Evolutionary conservation across 2,329 filamentous ascomycete genomes (phyloP), one percentile per base, ranked within the genome.

Genomic region (Penicillium olsonii): DNA sequence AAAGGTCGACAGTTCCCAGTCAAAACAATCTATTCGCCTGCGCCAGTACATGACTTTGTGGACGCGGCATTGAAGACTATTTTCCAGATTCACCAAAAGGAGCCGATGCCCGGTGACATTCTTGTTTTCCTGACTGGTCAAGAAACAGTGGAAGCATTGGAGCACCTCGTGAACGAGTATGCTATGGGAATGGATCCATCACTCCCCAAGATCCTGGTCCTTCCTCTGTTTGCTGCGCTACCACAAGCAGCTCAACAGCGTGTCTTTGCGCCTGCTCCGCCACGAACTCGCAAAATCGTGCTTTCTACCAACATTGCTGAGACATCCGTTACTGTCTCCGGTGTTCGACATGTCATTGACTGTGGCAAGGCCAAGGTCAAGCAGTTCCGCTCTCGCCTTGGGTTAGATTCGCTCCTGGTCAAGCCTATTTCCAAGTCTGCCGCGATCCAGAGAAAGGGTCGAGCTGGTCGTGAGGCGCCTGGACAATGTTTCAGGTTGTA

Each of bases 291-390:
- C 37, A 97, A 97, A 66, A 81, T 97, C 11, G 91, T 99, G 0
- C 76, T 99, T 0, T 87, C 92, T 0, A 99, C 94, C 12, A 99
- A 99, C 64, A 97, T 99, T 62, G 94, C 94, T n/a, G 94, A 99
- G 69, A 97, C 94, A 0, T 97, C 94, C 1, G 88, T 99, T 51
- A 99, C 94, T 0, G 92, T 99, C 0, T 88, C 92, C 0, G 94
- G 94, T 2, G 91, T 99, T 6, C 84, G 90, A 4, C 94, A 88
- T 60, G 92, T 99, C 9, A 81, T 99, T 17, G 94, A 99, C 66
- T 88, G 88, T 47, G 94, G 94, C 38, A 96, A 96, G 64, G 89
- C 88, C 8, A 99, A 99, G 68, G 82, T 95, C 56, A 96, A 96
- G 72, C 88, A 95, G 57, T 99, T 91, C 67, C 87, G 92, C 12